These are phyloP conservation scores for Entomortierella chlamydospora DNA, from an alignment of 192 early-diverging fungal species.

Conservation along the genomic window DNA sequence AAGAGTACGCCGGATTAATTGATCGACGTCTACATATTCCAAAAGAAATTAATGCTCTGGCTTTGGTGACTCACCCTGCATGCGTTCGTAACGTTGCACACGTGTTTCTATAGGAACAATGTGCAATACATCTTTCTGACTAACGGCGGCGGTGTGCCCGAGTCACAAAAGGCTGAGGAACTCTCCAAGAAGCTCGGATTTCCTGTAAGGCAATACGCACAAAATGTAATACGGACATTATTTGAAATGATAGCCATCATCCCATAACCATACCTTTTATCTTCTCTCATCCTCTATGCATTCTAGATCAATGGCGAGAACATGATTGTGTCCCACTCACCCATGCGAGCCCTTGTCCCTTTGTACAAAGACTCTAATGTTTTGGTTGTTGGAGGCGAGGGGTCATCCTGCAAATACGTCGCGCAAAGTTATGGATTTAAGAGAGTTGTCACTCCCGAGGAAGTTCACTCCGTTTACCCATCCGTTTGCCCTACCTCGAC, in stretches of 20 bases:
- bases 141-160: slow-evolving; percentile 88
- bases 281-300: slow-evolving; percentile 18
- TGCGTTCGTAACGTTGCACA: too few relatives aligned
- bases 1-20: too few relatives aligned
- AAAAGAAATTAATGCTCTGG: not conserved
- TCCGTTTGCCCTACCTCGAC: slow-evolving; percentile 55
- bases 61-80: slow-evolving; percentile 1
- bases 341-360: slow-evolving; percentile 76
- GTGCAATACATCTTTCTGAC: slow-evolving; percentile 86
- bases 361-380: slow-evolving; percentile 73
- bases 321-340: slow-evolving; percentile 88
- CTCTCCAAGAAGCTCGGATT: slow-evolving; percentile 69
- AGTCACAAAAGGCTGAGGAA: slow-evolving; percentile 76
- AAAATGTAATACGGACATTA: not conserved
- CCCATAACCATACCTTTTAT: too few relatives aligned
- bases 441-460: slow-evolving; percentile 67
- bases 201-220: slow-evolving; percentile 31
- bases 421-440: slow-evolving; percentile 73
- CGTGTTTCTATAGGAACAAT: slow-evolving; percentile 48
- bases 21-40: too few relatives aligned
- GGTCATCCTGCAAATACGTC: slow-evolving; percentile 68
- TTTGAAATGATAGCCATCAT: too few relatives aligned
- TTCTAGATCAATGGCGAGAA: slow-evolving; percentile 72
- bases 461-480: slow-evolving; percentile 70
- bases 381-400: slow-evolving; percentile 79